Conservation (phyloP, 2,329 filamentous ascomycete species). For the Talaromyces amestolkiae region DNA sequence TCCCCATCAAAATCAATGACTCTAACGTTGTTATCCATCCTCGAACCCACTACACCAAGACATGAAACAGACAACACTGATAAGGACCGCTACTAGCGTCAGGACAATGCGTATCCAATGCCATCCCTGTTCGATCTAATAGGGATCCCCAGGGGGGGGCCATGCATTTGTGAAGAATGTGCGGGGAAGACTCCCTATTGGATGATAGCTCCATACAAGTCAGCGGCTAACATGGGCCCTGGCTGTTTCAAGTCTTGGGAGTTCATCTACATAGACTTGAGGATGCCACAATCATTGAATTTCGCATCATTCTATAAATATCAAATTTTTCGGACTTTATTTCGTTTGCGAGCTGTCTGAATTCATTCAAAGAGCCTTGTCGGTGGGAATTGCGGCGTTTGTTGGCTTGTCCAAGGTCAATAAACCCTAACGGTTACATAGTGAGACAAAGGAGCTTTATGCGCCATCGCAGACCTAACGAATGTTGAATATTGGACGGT, state of each 20-base stretch:
- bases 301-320: neutral
- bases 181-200: neutral
- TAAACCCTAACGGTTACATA: slow-evolving; percentile 1
- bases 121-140: slow-evolving; percentile 4
- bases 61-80: neutral
- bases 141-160: neutral
- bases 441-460: slow-evolving; percentile 6
- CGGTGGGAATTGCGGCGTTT: neutral
- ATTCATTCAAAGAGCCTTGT: neutral
- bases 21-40: neutral
- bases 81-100: neutral
- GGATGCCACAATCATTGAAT: neutral
- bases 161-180: slow-evolving; percentile 5
- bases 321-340: neutral
- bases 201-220: neutral
- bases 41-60: neutral
- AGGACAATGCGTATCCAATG: neutral
- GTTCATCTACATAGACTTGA: neutral
- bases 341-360: neutral
- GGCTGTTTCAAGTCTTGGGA: slow-evolving; percentile 8
- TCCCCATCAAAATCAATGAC: neutral
- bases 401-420: neutral
- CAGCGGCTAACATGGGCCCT: slow-evolving; percentile 6
- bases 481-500: neutral
- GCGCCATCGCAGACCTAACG: neutral